Base-by-base conservation (phyloP, 345 rosid species). In the Aurinia saxatilis region DNA sequence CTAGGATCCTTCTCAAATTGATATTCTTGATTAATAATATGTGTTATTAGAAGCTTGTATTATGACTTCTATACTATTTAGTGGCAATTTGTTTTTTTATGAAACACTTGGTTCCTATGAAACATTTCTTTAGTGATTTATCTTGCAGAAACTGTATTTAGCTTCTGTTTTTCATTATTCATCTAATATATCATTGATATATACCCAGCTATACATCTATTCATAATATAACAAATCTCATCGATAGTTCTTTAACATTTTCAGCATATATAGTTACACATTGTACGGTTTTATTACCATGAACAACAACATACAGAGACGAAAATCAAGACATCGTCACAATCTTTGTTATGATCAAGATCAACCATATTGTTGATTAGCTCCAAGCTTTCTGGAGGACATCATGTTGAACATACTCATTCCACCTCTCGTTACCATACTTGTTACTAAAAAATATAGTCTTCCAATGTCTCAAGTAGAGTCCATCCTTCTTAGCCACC, bases 341-440 rank as follows among this genome's bases (percentile, higher is more conserved):
- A 6, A 50, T 15, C 31, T 8, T 53, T 57, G 14, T 30, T 29
- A 40, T 31, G 37, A 38, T 35, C 21, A 61, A 36, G 47, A 51
- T 44, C 16, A 6, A n/a, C 17, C 21, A 63, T 40, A 50, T 40
- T 14, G 12, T 49, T 33, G 49, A 51, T 52, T 29, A 70, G 60
- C 60, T 71, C 75, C 75, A 71, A 57, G 53, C 5, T 57, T 10
- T 49, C 23, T 63, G 34, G 60, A 71, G 70, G 15, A 56, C 7
- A 57, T 71, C 75, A 57, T 56, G 48, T 39, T 17, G 41, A 34
- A 57, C 35, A 57, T 56, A 63, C 48, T 57, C 60, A 50, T 49
- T 34, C 75, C 75, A 71, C 70, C 70, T 71, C 41, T 71, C 75
- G 3, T 25, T 71, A 34, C 75, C 75, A 3, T 71, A 71, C 65